These are phyloP conservation scores for Silybum marianum DNA, from an alignment of 129 eudicot genomes.

Conservation along the genomic window DNA sequence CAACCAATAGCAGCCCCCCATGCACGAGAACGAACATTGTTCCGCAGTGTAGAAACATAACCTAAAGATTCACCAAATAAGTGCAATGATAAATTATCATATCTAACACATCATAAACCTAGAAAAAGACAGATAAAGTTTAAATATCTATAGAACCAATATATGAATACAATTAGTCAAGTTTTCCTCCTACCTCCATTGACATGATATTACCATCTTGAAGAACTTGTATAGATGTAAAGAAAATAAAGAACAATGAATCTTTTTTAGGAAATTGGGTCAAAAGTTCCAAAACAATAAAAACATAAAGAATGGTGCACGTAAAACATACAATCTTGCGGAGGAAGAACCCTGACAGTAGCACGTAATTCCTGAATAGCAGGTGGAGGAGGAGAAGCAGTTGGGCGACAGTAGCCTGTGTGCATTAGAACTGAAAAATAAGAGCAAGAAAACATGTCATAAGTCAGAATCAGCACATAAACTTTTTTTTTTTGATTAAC, in stretches of 20 bases:
- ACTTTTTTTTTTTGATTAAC: no score
- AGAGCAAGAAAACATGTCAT: background rate
- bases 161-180: background rate
- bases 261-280: background rate
- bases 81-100: background rate
- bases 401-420: constrained; percentile 93
- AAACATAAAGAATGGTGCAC: background rate
- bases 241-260: background rate
- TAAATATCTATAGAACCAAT: background rate
- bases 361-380: constrained; percentile 87
- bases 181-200: background rate
- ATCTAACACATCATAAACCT: background rate
- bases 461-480: constrained; percentile 8
- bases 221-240: background rate
- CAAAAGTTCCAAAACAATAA: background rate
- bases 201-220: background rate
- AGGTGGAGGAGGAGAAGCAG: constrained; percentile 94
- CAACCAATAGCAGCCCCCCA: constrained; percentile 99
- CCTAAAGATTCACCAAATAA: constrained; percentile 41
- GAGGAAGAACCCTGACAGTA: constrained; percentile 81
- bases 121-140: background rate
- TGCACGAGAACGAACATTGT: constrained; percentile 97
- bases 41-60: constrained; percentile 84
- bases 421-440: constrained; percentile 82
- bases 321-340: constrained; percentile 80